Percentiles rank a stretch among this genome's conserved stretches.
Conservation (phyloP, 805 yeast species). For the Wickerhamiella galacta region DNA sequence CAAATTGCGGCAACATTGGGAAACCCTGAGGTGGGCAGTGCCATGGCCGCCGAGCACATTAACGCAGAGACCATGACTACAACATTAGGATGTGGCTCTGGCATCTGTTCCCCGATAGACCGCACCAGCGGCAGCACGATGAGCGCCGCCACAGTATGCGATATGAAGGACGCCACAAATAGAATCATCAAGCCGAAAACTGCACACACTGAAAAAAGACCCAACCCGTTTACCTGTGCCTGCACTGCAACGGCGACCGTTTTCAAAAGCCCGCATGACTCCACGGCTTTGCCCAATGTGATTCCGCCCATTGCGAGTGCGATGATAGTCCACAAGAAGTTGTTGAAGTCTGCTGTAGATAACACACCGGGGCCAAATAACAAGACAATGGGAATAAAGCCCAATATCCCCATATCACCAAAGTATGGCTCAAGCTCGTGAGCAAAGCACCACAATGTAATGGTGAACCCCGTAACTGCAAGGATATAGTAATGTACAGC, state of each 20-base stretch:
- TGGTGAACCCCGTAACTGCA: conserved; percentile 51
- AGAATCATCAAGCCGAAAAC: conserved; percentile 71
- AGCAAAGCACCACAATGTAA: conserved; percentile 78
- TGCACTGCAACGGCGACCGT: conserved; percentile 64
- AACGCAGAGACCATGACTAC: conserved; percentile 48
- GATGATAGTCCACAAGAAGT: conserved; percentile 92
- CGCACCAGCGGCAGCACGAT: conserved; percentile 81
- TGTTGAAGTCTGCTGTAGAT: conserved; percentile 82
- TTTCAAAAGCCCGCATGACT: conserved; percentile 70
- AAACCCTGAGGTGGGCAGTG: conserved; percentile 91
- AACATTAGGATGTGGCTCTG: conserved; percentile 63
- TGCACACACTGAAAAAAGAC: conserved; percentile 55
- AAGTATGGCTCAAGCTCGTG: conserved; percentile 52
- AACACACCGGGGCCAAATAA: conserved; percentile 83
- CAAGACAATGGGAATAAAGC: conserved; percentile 76
- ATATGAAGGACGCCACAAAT: conserved; percentile 82
- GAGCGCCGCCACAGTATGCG: conserved; percentile 94
- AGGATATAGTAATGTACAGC: conserved; percentile 61
- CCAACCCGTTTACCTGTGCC: conserved; percentile 42
- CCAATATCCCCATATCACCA: conserved; percentile 96
- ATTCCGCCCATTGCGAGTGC: conserved; percentile 96
- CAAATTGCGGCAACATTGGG: conserved; percentile 97
- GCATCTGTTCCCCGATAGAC: conserved; percentile 57
- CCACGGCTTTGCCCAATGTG: conserved; percentile 87
- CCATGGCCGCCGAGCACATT: conserved; percentile 92